Evolutionary conservation across 2,329 filamentous ascomycete genomes (phyloP), one percentile per base, ranked within the genome.

Genomic region (Eurotiales sp.): DNA sequence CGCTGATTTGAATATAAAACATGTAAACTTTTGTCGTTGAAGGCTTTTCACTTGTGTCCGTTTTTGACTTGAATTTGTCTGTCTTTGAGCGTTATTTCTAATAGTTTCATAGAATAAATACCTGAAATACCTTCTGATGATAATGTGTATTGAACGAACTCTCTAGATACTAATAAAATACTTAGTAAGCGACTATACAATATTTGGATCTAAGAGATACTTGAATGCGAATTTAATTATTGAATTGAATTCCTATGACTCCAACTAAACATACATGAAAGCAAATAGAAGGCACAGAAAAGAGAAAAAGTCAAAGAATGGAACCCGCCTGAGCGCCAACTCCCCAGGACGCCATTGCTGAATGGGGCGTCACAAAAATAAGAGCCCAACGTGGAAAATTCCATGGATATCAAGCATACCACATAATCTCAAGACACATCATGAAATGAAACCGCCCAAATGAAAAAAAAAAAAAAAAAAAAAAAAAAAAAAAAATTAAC

Each of bases 261-360:
- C 32, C 45, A 42, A 37, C 54, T 50, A 42, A 21, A 55, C 40
- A 57, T 29, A 48, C 40, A 41, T 15, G 54, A 56, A 46, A 23
- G 42, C 47, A 50, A 51, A 48, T 34, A 50, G n/a, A n/a, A n/a
- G n/a, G n/a, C n/a, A n/a, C n/a, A 46, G 22, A 53, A 52, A 55
- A 39, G n/a, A 32, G 41, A 37, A 53, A 50, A 36, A 50, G 30
- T 34, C 46, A 52, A 56, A n/a, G n/a, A n/a, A n/a, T n/a, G n/a
- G n/a, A 57, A 52, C 44, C 32, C 19, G 47, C 32, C 25, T 19
- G 27, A 27, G 23, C 21, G 42, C 19, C 49, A 34, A 32, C 25
- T 29, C 22, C 19, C 42, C 49, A 15, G 30, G 46, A 36, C 49
- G 49, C 49, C 49, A 23, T 51, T 45, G 42, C 42, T 51, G 23